Conservation (phyloP, 176 grass and related monocot species). For the Alloteropsis semialata region DNA sequence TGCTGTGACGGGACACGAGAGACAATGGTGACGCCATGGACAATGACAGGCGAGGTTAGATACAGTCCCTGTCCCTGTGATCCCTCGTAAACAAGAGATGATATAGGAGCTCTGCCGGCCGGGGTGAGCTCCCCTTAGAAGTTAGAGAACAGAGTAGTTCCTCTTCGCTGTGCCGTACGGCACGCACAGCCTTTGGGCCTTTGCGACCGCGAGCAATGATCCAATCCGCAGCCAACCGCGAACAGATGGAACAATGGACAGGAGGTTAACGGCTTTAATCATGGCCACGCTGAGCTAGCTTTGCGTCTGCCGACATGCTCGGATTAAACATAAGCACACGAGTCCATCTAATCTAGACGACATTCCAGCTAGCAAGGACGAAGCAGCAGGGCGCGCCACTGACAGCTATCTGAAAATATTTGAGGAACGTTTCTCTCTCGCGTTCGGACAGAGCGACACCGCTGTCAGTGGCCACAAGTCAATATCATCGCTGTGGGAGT, state of each 20-base stretch:
- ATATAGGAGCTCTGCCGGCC: no score
- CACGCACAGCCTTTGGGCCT: background rate
- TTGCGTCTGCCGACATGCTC: slow-evolving; percentile 17
- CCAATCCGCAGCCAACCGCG: background rate
- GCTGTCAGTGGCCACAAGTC: background rate
- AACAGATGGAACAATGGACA: background rate
- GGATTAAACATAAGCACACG: background rate
- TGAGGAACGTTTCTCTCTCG: background rate
- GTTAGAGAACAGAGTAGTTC: background rate
- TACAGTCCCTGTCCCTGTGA: background rate
- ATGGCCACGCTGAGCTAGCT: background rate
- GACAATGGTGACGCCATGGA: background rate
- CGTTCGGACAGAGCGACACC: background rate
- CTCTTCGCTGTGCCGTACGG: background rate
- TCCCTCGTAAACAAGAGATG: background rate
- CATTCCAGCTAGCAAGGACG: background rate
- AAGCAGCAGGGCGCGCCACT: background rate
- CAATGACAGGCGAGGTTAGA: background rate
- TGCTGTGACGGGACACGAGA: background rate
- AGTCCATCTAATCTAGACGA: background rate
- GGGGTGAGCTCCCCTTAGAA: background rate
- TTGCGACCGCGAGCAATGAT: background rate
- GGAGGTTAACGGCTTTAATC: slow-evolving; percentile 9
- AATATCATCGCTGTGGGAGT: background rate
- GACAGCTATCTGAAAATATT: background rate